phyloP scores from a whole-genome alignment of 1,284 basidiomycete species.

The Trametes sp. region DNA sequence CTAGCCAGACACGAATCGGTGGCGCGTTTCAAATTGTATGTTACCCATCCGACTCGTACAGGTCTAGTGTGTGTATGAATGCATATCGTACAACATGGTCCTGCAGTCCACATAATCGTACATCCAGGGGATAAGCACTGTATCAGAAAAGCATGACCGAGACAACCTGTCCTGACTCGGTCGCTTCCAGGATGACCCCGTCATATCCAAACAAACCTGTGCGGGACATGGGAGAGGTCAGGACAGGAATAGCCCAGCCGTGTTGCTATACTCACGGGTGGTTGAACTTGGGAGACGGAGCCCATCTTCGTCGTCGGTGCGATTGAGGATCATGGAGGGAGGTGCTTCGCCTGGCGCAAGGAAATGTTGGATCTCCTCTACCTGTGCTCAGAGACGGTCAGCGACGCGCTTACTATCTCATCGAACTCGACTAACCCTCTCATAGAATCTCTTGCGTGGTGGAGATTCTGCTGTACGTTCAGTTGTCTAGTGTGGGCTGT shows the following conservation, averaged over 20 bases:
- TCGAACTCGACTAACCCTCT: conserved; percentile 55
- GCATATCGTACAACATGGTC: conserved; percentile 6
- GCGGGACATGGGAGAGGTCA: background rate
- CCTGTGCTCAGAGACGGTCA: conserved; percentile 47
- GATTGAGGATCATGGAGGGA: conserved; percentile 86
- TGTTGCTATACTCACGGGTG: conserved; percentile 75
- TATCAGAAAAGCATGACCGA: conserved; percentile 72
- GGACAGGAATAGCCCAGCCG: conserved; percentile 10
- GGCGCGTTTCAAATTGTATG: too few species aligned
- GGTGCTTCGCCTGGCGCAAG: conserved; percentile 72
- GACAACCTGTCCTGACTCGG: conserved; percentile 78
- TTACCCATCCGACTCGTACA: background rate
- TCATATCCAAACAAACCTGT: conserved; percentile 80
- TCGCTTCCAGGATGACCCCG: conserved; percentile 83
- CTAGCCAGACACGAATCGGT: too few species aligned
- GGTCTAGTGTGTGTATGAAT: background rate
- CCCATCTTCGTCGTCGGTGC: conserved; percentile 82
- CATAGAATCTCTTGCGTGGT: conserved; percentile 69
- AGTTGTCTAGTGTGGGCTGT: background rate
- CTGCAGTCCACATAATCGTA: background rate
- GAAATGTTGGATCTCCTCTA: conserved; percentile 79
- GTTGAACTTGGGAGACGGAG: conserved; percentile 75
- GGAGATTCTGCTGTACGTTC: conserved; percentile 59
- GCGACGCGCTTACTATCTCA: background rate
- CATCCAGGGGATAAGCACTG: background rate